Conservation (phyloP, 139 green algal species). For the Picochlorum sp. region DNA sequence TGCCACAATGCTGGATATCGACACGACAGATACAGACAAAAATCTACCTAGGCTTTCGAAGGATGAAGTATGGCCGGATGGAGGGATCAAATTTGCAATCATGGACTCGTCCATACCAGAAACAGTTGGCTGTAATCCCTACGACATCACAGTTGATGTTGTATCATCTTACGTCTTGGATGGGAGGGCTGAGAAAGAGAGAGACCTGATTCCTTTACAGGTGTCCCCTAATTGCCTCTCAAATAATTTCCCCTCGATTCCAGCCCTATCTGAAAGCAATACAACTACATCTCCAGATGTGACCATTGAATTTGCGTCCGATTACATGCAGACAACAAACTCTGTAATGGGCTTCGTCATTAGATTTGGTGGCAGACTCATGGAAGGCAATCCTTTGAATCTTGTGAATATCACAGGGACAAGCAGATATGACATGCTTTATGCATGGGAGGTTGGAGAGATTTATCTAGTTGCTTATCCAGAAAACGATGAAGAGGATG, state of each 20-base stretch:
- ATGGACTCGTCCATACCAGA: neutral
- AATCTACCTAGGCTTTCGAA: constrained; percentile 7
- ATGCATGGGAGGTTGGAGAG: neutral
- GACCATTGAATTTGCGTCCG: neutral
- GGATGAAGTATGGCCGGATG: constrained; percentile 5
- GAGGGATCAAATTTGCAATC: neutral
- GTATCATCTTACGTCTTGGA: neutral
- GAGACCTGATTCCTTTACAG: constrained; percentile 2
- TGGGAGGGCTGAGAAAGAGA: neutral
- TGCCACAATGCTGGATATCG: neutral
- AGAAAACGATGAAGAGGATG: neutral
- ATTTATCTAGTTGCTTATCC: constrained; percentile 13
- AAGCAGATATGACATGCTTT: constrained; percentile 4
- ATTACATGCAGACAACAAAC: constrained; percentile 6
- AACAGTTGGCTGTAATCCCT: constrained; percentile 1
- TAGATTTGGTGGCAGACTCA: constrained; percentile 2
- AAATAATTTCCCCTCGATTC: neutral
- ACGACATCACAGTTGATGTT: constrained; percentile 4
- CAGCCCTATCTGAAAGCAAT: too few species aligned
- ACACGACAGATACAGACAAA: neutral
- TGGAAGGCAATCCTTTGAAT: constrained; percentile 11
- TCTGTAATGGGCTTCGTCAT: constrained; percentile 5
- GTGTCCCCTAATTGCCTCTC: constrained; percentile 5
- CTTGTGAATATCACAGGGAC: constrained; percentile 12
- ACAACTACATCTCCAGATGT: neutral